phyloP scores from a whole-genome alignment of 345 rosid genomes.

The Tarenaya hassleriana region DNA sequence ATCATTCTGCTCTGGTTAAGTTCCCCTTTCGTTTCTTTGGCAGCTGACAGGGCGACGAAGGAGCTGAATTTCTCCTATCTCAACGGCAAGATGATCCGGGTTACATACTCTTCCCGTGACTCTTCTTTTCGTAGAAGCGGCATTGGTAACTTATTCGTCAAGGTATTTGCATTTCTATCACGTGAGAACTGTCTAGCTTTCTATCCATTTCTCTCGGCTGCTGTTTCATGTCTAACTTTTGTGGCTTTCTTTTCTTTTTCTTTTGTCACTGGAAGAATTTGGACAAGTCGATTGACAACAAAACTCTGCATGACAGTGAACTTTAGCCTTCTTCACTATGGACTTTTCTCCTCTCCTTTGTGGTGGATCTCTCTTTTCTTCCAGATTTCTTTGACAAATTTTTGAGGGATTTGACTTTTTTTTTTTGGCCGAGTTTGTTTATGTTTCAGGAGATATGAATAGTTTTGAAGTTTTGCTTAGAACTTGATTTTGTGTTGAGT shows the following conservation, averaged over 20 bases:
- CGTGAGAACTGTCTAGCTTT: neutral
- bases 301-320: conserved; percentile 58
- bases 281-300: conserved; percentile 79
- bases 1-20: neutral
- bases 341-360: no score
- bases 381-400: no score
- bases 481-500: no score
- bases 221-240: neutral
- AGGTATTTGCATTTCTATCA: conserved; percentile 35
- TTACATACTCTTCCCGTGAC: conserved; percentile 79
- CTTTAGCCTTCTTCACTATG: no score
- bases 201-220: neutral
- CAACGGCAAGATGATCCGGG: conserved; percentile 69
- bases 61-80: conserved; percentile 59
- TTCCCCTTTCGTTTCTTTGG: neutral
- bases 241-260: neutral
- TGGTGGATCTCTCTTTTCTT: no score
- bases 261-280: conserved; percentile 41
- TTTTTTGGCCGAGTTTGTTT: no score
- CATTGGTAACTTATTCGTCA: conserved; percentile 63
- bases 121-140: conserved; percentile 73
- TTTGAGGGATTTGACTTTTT: no score
- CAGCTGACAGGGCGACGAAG: conserved; percentile 85
- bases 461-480: no score
- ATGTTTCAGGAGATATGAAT: no score